Percentiles rank a stretch among this genome's conserved stretches.
These are phyloP conservation scores for Suhomyces canberraensis DNA, from an alignment of 805 yeast genomes.

Conservation along the genomic window DNA sequence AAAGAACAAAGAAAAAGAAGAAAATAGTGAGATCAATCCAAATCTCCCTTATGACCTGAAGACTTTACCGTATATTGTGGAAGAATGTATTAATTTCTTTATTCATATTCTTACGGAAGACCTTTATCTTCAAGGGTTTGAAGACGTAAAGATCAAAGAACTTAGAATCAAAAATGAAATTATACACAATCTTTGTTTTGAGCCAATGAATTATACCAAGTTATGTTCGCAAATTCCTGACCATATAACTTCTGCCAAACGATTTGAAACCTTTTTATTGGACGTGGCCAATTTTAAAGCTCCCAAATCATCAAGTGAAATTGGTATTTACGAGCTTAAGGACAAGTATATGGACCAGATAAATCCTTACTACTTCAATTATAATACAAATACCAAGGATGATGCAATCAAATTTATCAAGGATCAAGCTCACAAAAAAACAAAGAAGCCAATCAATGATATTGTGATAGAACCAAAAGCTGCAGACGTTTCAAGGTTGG, in stretches of 20 bases:
- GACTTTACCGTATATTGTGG: conserved; percentile 61
- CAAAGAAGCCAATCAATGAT: conserved; percentile 38
- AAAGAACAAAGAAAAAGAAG: neutral
- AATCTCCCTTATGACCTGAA: conserved; percentile 42
- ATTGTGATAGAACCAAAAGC: conserved; percentile 57
- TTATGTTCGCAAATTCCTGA: conserved; percentile 71
- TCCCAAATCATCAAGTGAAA: conserved; percentile 34
- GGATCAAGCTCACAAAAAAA: conserved; percentile 42
- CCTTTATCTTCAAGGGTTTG: conserved; percentile 48
- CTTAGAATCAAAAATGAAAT: conserved; percentile 62
- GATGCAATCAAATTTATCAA: conserved; percentile 71
- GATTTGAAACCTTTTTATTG: conserved; percentile 55
- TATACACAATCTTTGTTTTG: conserved; percentile 79
- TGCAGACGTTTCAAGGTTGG: conserved; percentile 27
- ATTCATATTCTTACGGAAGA: conserved; percentile 70
- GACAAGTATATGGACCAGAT: conserved; percentile 32
- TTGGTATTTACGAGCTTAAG: conserved; percentile 36
- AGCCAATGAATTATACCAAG: conserved; percentile 67
- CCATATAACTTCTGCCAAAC: conserved; percentile 64
- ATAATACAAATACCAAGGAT: conserved; percentile 73
- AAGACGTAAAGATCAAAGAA: conserved; percentile 48
- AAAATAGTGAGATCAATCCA: neutral
- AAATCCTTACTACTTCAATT: conserved; percentile 75
- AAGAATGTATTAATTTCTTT: conserved; percentile 70
- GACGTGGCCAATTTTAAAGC: conserved; percentile 32